These are phyloP conservation scores for Rhodamnia argentea DNA, from an alignment of 345 rosid genomes.

Conservation along the genomic window DNA sequence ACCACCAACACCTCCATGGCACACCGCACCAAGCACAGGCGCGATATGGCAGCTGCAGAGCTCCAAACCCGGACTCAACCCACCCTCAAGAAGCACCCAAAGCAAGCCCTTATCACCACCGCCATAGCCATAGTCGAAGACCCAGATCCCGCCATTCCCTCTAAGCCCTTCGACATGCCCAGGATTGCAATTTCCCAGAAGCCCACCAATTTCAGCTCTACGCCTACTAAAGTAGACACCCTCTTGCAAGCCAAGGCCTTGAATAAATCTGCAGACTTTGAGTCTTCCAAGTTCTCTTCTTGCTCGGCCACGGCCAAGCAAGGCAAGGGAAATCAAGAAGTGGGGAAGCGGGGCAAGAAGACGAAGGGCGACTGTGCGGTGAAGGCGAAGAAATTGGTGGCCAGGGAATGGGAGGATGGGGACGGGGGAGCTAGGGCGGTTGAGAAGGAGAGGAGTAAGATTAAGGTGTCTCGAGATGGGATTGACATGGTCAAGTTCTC, in stretches of 20 bases:
- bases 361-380: constrained; percentile 6
- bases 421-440: neutral
- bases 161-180: constrained; percentile 9
- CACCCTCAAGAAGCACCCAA: constrained; percentile 6
- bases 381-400: constrained; percentile 11
- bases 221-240: constrained; percentile 8
- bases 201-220: constrained; percentile 9
- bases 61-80: neutral
- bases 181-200: constrained; percentile 1
- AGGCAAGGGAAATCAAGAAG: constrained; percentile 1
- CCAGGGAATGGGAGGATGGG: neutral
- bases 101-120: neutral
- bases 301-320: constrained; percentile 3
- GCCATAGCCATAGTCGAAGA: constrained; percentile 5
- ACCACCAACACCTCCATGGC: constrained; percentile 15
- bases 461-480: neutral
- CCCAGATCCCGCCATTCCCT: constrained; percentile 9
- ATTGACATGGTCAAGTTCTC: neutral
- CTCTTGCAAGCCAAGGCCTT: constrained; percentile 43
- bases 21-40: constrained; percentile 18
- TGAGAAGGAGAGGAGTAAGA: neutral
- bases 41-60: constrained; percentile 18
- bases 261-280: constrained; percentile 43
- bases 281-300: constrained; percentile 16
- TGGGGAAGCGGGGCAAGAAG: constrained; percentile 12